phyloP scores from a whole-genome alignment of 768 basidiomycete genomes.

The Dentipellis fragilis region DNA sequence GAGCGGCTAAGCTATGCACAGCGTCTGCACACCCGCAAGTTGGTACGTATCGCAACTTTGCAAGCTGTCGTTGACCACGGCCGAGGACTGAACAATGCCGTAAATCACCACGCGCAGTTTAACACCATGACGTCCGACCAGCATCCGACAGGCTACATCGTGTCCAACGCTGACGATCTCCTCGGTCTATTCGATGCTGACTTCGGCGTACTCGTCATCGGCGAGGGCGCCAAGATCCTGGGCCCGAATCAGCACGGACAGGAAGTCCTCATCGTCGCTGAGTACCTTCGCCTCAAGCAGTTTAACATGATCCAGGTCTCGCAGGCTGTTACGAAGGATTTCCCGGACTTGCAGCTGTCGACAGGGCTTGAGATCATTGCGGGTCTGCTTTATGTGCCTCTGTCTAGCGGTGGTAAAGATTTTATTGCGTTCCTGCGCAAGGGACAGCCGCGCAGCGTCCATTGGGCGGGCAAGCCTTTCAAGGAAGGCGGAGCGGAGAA shows the following conservation, averaged over 20 bases:
- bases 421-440: constrained; percentile 77
- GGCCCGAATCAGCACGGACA: constrained; percentile 65
- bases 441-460: constrained; percentile 59
- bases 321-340: constrained; percentile 58
- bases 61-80: neutral
- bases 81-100: neutral
- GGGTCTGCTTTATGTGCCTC: constrained; percentile 45
- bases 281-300: constrained; percentile 67
- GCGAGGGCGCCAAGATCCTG: constrained; percentile 63
- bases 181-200: constrained; percentile 72
- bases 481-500: constrained; percentile 27
- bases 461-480: constrained; percentile 74
- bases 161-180: constrained; percentile 73
- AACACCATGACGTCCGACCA: constrained; percentile 57
- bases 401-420: constrained; percentile 63
- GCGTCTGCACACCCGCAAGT: constrained; percentile 62
- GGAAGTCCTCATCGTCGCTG: constrained; percentile 69
- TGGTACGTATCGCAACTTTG: constrained; percentile 33
- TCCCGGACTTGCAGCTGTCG: constrained; percentile 56
- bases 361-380: constrained; percentile 15
- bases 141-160: constrained; percentile 69
- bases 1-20: constrained; percentile 73
- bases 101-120: constrained; percentile 33
- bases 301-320: constrained; percentile 64
- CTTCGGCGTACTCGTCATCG: constrained; percentile 60